Evolutionary conservation across 441 rosid genomes (phyloP), one percentile per base, ranked within the genome.

Genomic region (Bocquillonia castaneifolia): DNA sequence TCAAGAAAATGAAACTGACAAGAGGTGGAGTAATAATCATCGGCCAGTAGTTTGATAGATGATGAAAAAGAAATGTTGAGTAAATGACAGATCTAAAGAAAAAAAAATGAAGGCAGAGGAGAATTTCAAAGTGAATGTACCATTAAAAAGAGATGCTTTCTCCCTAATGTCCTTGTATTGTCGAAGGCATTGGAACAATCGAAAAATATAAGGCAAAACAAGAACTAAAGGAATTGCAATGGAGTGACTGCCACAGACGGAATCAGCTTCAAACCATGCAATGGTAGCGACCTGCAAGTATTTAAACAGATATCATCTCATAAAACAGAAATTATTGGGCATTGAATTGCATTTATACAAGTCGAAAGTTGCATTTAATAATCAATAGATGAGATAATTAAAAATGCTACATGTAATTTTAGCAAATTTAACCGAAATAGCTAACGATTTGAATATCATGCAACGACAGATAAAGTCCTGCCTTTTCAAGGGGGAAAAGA

Each of bases 221-320:
- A 95, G 90, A 83, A 87, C 91, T 25, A 90, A 34, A 26, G 99
- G 99, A 66, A 95, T 92, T 26, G 84, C 92, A 78, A 89, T 62
- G 0, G 99, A 90, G 82, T 95, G 99, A 81, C 96, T 85, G 39
- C 99, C 97, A 15, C 99, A 95, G 62, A 92, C 89, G 25, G 99
- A 95, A 80, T 95, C 96, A 47, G 96, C 98, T 80, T 95, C 99
- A 82, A 95, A 92, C 99, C 99, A 95, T n/a, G 99, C 99, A 76
- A 92, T 78, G 36, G 99, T 92, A 66, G 98, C 98, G 58, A 95
- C 99, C 99, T 92, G 78, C 74, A 74, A 13, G 48, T 29, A 66
- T 61, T 65, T 56, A 59, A 71, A 61, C 65, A 68, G 56, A 59
- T 45, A 54, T 73, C 60, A 63, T 22, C 25, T 40, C 57, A 37